A percentile compares a stretch with the other conserved stretches of the same genome.
phyloP scores from a whole-genome alignment of 106 monocot species.

The Vanilla planifolia region DNA sequence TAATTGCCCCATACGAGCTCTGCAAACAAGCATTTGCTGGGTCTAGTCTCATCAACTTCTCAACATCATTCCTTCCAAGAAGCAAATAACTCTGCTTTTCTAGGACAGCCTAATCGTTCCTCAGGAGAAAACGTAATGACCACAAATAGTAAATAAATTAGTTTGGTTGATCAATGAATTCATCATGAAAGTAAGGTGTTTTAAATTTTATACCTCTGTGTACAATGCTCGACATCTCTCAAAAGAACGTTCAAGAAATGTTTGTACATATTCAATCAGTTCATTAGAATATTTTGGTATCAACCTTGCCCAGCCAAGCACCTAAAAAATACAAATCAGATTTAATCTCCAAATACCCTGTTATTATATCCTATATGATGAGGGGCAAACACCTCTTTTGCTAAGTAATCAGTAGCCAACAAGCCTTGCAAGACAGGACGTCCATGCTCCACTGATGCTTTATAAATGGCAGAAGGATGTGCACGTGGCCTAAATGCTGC shows the following conservation, averaged over 20 bases:
- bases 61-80: conserved; percentile 85
- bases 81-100: conserved; percentile 98
- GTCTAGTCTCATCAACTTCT: conserved; percentile 80
- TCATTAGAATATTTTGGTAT: conserved; percentile 92
- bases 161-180: background rate
- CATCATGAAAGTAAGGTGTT: background rate
- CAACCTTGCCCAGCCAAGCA: conserved; percentile 85
- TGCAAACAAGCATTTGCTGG: conserved; percentile 71
- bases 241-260: conserved; percentile 89
- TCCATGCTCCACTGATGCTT: conserved; percentile 59
- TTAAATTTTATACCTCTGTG: conserved; percentile 62
- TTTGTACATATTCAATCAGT: conserved; percentile 92
- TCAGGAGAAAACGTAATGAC: conserved; percentile 10
- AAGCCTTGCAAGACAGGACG: conserved; percentile 95
- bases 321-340: conserved; percentile 32
- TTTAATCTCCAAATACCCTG: background rate
- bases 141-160: background rate
- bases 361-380: background rate
- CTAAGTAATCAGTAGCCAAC: conserved; percentile 78
- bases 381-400: conserved; percentile 65
- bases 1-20: conserved; percentile 27
- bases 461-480: conserved; percentile 52
- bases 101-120: conserved; percentile 66
- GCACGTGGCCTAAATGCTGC: conserved; percentile 90
- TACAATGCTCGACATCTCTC: conserved; percentile 92